Base-by-base conservation (phyloP, 345 rosid species). In the Anastatica hierochuntica region DNA sequence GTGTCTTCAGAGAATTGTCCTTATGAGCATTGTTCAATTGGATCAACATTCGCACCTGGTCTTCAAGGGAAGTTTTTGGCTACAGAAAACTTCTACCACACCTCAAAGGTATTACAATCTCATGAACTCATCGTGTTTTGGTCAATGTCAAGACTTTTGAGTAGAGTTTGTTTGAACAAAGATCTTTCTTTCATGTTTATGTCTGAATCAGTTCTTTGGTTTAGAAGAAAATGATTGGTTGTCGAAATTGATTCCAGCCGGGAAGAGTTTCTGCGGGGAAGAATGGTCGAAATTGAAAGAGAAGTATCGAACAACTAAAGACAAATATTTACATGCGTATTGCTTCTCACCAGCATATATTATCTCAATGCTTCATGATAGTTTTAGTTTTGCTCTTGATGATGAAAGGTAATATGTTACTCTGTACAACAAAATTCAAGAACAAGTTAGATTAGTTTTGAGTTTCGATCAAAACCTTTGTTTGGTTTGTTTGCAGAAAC, bases 261-360 rank as follows among this genome's bases (percentile, higher is more conserved):
- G 97, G 33, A 47, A 70, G 56, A 71, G 41, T 37, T 84, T 80
- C 53, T 90, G 97, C 52, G 86, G 71, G 56, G 83, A 86, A 59
- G 94, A 86, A 57, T 90, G 97, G 97, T 77, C 80, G 3, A 69
- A 50, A 11, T 42, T 90, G 66, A 85, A 64, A 73, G 70, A 29
- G 70, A 74, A 72, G 59, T 73, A 85, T 51, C 73, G 64, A 19
- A 66, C 76, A 19, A 56, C 77, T 10, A 53, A 76, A 49, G 90
- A 74, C 27, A 77, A 83, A 49, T 85, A 78, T 68, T 55, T 85
- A 56, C 50, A 53, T 63, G 74, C 49, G 18, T 90, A 81, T 68
- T 86, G 97, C 72, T 90, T 90, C 76, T 84, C 94, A 43, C 77
- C 90, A 34, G 94, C 97, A 24, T 90, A 86, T 67, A 86, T 77